Base-by-base conservation (phyloP, 179 eudicot species). In the Pouteria campechiana region DNA sequence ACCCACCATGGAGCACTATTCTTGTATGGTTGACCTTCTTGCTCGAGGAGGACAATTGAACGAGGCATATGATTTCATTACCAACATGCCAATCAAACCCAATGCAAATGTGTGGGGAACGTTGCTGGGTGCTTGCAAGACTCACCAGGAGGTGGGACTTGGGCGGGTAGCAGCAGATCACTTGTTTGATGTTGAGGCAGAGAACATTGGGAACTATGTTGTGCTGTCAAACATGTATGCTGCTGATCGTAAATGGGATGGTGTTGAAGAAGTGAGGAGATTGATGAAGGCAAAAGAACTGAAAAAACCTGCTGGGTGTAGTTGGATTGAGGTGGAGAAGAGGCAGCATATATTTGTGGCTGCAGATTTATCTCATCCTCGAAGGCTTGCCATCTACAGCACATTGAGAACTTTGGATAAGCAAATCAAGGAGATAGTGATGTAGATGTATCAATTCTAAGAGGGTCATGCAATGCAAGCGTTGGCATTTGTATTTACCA, bases 11-110 rank as follows among this genome's bases (percentile, higher is more conserved):
- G 86, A 78, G 63, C 93, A 78, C 18, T 69, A 74, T 69, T 73
- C 83, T 29, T 74, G 86, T 52, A 54, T 78, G 43, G 83, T 72
- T 17, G 93, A 81, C 69, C 83, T 81, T 39, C 80, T 81, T 41
- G 75, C 83, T 41, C 75, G 86, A 25, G 72, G 49, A 35, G 93
- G 93, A 11, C 64, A 63, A 54, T 51, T 75, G 32, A 56, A 55
- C 42, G 86, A 81, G 16, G 93, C 86, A 14, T 78, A 72, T 38
- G 38, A 41, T 44, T 67, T 81, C 55, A 57, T 69, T 14, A 64
- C 45, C 29, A 46, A 55, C 33, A 74, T 78, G 86, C 86, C 86
- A 11, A n/a, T 74, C 30, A 60, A 68, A 67, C 65, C 78, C 43
- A 65, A 57, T 69, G 71, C 83, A 44, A 69, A 58, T 40, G 58